A percentile compares a stretch with the other conserved stretches of the same genome.
Conservation (phyloP, 2,329 filamentous ascomycete genomes). For the Hypomyces perniciosus region DNA sequence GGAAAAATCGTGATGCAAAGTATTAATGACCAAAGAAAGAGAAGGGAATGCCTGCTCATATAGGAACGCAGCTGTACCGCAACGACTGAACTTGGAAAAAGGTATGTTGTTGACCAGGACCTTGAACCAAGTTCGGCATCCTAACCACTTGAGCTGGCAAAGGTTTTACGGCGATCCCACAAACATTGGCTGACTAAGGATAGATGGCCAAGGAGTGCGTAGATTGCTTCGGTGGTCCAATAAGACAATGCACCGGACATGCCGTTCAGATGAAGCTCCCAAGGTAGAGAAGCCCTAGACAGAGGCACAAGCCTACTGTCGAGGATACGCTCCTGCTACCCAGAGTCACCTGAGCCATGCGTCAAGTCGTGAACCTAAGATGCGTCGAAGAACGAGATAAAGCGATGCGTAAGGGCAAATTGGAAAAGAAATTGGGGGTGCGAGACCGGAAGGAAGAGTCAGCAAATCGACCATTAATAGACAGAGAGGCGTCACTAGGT, state of each 20-base stretch:
- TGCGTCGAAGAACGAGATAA: constrained; percentile 39
- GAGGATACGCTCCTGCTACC: constrained; percentile 12
- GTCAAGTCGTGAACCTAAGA: constrained; percentile 30
- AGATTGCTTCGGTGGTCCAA: constrained; percentile 14
- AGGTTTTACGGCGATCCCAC: constrained; percentile 6
- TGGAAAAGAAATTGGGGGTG: constrained; percentile 20
- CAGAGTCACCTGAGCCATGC: constrained; percentile 34
- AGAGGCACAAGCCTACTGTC: constrained; percentile 4
- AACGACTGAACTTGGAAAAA: constrained; percentile 25
- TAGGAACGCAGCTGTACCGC: constrained; percentile 31
- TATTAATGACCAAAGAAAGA: constrained; percentile 25
- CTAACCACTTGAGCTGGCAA: constrained; percentile 10
- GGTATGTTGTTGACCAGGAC: neutral
- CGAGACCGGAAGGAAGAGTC: constrained; percentile 19
- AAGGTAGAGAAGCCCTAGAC: constrained; percentile 14
- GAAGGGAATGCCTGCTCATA: constrained; percentile 23
- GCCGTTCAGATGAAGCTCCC: constrained; percentile 31
- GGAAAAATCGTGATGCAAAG: constrained; percentile 13
- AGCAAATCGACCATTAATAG: constrained; percentile 9
- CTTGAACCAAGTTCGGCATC: constrained; percentile 6
- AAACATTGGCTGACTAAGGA: constrained; percentile 1
- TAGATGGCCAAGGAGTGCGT: constrained; percentile 13
- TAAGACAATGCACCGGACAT: constrained; percentile 30
- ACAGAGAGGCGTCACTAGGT: neutral
- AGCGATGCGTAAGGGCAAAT: constrained; percentile 29